A percentile compares a stretch with the other conserved stretches of the same genome.
Conservation (phyloP, 2,329 filamentous ascomycete species). For the Cyphellophora attinorum region DNA sequence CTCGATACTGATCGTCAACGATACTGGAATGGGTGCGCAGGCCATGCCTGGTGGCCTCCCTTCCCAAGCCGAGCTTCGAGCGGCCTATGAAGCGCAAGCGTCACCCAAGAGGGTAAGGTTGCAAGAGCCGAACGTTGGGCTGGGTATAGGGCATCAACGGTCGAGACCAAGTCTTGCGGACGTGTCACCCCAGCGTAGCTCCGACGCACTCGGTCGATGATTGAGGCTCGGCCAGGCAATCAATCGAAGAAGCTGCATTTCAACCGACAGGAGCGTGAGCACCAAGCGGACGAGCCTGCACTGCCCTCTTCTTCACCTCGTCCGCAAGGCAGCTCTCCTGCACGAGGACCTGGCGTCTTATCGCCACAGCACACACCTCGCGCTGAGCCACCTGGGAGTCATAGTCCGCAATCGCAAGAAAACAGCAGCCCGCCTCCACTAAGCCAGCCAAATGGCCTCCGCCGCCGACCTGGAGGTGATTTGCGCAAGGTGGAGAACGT, state of each 20-base stretch:
- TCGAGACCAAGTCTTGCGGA: neutral
- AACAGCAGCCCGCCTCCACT: neutral
- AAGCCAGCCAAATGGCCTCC: slow-evolving; percentile 43
- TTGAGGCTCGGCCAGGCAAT: neutral
- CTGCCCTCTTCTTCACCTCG: neutral
- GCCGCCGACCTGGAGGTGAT: slow-evolving; percentile 66
- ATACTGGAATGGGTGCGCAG: slow-evolving; percentile 24
- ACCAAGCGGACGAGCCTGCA: neutral
- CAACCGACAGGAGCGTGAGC: neutral
- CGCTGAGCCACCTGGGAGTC: too few relatives aligned
- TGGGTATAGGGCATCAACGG: neutral
- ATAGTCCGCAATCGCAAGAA: neutral
- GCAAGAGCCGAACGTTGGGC: neutral
- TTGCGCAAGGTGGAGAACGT: slow-evolving; percentile 59
- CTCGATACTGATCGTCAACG: slow-evolving; percentile 79
- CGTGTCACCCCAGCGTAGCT: neutral
- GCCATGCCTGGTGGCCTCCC: slow-evolving; percentile 29
- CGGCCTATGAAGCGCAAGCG: slow-evolving; percentile 1
- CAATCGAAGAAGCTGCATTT: neutral
- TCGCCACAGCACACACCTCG: neutral
- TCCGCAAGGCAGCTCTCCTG: neutral
- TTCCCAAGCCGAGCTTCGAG: neutral
- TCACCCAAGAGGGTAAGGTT: neutral
- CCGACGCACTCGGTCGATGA: neutral
- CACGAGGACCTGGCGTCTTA: neutral